These are phyloP conservation scores for Aureobasidium musti DNA, from an alignment of 2,329 filamentous ascomycete genomes.

Conservation along the genomic window DNA sequence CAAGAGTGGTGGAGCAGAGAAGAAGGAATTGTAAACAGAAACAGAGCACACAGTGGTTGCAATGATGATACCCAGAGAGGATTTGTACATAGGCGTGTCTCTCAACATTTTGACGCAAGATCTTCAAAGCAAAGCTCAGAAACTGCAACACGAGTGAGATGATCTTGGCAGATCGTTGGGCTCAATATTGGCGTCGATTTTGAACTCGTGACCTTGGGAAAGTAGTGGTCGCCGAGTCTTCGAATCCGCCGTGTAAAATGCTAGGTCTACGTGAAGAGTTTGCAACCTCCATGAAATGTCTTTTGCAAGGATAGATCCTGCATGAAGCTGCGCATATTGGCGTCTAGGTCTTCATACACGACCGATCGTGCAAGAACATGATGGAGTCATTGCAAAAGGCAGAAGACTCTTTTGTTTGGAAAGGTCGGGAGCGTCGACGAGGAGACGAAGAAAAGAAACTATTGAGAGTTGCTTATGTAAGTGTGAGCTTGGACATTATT, in stretches of 20 bases:
- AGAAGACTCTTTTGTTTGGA: background rate
- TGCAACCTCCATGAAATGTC: background rate
- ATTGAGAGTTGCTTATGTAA: background rate
- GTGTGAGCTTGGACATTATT: too few species aligned
- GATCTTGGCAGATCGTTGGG: constrained; percentile 81
- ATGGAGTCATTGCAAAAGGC: background rate
- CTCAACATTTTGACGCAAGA: constrained; percentile 87
- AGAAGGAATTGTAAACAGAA: constrained; percentile 37
- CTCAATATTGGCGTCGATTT: constrained; percentile 77
- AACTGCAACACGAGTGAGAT: constrained; percentile 93
- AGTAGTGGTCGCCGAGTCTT: constrained; percentile 75
- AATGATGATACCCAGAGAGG: constrained; percentile 22
- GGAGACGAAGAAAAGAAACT: constrained; percentile 26
- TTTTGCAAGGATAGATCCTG: background rate
- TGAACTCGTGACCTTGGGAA: constrained; percentile 78
- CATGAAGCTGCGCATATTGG: constrained; percentile 16
- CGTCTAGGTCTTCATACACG: constrained; percentile 4
- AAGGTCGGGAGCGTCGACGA: constrained; percentile 19
- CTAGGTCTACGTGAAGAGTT: constrained; percentile 13
- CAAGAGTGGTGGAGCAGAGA: constrained; percentile 33
- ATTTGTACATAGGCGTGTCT: constrained; percentile 53
- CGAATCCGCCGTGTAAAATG: constrained; percentile 69
- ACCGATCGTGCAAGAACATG: background rate
- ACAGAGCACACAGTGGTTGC: background rate
- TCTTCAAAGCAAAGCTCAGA: constrained; percentile 75